Conservation (phyloP, 2,329 filamentous ascomycete species). For the Sclerotinia subarctica region DNA sequence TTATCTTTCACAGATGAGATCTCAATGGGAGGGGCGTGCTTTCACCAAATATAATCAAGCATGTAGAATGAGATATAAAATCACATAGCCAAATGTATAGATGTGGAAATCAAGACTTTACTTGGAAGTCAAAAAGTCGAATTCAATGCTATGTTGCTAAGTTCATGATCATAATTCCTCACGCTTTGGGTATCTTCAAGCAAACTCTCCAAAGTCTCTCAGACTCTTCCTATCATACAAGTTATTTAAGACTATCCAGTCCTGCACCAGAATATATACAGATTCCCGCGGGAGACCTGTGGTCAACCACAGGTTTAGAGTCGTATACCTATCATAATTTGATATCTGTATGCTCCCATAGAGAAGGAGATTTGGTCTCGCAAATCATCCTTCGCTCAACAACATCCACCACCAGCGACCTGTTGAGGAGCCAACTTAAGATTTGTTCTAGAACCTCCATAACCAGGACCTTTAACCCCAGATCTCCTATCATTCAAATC, state of each 20-base stretch:
- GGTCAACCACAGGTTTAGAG: neutral
- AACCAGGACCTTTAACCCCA: slow-evolving; percentile 75
- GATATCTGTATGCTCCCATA: neutral
- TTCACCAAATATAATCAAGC: neutral
- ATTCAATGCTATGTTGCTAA: slow-evolving; percentile 1
- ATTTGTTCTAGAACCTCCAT: slow-evolving; percentile 44
- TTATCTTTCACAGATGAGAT: too few species aligned
- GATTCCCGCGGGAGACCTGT: neutral
- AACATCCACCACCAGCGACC: slow-evolving; percentile 34
- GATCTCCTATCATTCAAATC: slow-evolving; percentile 90
- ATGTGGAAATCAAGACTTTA: neutral
- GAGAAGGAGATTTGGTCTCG: too few species aligned
- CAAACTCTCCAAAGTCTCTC: neutral
- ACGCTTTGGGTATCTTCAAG: slow-evolving; percentile 13
- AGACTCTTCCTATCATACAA: slow-evolving; percentile 16
- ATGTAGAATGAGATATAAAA: neutral
- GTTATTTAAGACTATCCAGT: slow-evolving; percentile 14
- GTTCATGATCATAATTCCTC: slow-evolving; percentile 6
- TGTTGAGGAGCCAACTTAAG: slow-evolving; percentile 44
- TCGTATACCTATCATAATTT: neutral
- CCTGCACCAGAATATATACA: slow-evolving; percentile 10
- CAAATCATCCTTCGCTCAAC: slow-evolving; percentile 17
- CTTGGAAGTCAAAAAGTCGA: neutral
- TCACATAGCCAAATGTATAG: neutral
- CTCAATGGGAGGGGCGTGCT: too few species aligned